Conservation (phyloP, 352 stramenopile genomes). For the Phytophthora nicotianae region DNA sequence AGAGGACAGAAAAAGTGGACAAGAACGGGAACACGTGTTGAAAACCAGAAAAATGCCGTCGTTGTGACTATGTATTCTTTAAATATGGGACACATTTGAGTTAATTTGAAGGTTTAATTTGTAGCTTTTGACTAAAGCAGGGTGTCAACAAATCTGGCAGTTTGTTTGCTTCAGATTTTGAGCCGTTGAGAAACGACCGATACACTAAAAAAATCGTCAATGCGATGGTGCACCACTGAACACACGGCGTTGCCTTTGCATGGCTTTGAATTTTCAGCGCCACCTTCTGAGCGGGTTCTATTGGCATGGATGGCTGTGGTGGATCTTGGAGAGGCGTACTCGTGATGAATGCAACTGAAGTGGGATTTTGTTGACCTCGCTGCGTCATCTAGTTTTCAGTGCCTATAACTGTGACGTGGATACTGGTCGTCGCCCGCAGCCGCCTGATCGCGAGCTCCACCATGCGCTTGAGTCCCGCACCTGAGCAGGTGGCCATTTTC, state of each 20-base stretch:
- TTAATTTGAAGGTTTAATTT: neutral
- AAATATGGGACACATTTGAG: neutral
- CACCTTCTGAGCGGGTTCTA: neutral
- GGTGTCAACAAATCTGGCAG: conserved; percentile 17
- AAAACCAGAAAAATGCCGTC: neutral
- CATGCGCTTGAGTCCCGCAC: conserved; percentile 52
- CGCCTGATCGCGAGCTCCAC: conserved; percentile 60
- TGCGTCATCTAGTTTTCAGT: conserved; percentile 10
- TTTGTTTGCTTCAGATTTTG: no score
- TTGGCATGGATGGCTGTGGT: neutral
- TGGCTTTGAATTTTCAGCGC: conserved; percentile 10
- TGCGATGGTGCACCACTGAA: conserved; percentile 26
- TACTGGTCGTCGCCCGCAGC: conserved; percentile 33
- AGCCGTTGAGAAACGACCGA: conserved; percentile 22
- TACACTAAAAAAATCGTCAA: conserved; percentile 10
- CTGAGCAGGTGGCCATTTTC: conserved; percentile 23
- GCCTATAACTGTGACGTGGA: conserved; percentile 29
- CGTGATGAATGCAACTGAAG: neutral
- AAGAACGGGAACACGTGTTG: neutral
- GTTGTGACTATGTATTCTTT: neutral
- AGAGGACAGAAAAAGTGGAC: neutral
- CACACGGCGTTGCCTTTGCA: conserved; percentile 1
- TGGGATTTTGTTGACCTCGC: neutral
- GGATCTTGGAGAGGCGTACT: conserved; percentile 16
- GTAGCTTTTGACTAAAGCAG: conserved; percentile 12